Conservation (phyloP, 2,329 filamentous ascomycete genomes). For the Lachnellula subtilissima region DNA sequence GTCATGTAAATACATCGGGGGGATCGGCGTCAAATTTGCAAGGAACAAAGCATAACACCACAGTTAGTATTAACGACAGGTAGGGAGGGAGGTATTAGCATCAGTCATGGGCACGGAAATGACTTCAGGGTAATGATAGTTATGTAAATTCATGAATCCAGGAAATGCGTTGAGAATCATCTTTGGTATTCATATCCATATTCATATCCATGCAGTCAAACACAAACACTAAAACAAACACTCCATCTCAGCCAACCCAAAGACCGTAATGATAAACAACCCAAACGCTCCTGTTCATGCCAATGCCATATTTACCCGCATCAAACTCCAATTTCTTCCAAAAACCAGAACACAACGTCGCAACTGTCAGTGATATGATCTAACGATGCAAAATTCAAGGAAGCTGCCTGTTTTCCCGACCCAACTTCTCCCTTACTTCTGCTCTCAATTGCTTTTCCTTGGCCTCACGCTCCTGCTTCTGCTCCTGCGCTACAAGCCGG, state of each 20-base stretch:
- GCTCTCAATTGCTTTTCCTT: slow-evolving; percentile 1
- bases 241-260: neutral
- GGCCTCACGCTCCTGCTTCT: slow-evolving; percentile 20
- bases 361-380: neutral
- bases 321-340: neutral
- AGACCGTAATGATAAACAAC: neutral
- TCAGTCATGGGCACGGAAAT: neutral
- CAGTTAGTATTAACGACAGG: neutral
- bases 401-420: neutral
- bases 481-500: slow-evolving; percentile 23
- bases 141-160: neutral
- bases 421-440: neutral
- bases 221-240: neutral
- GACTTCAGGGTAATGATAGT: neutral
- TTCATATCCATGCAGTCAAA: neutral
- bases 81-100: neutral
- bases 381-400: neutral
- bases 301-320: neutral
- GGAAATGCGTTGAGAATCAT: neutral
- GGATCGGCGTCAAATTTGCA: slow-evolving; percentile 15
- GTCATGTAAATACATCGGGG: slow-evolving; percentile 45
- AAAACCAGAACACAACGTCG: neutral
- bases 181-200: neutral
- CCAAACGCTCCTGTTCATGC: neutral
- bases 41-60: slow-evolving; percentile 8